A percentile compares a stretch with the other conserved stretches of the same genome.
Conservation (phyloP, 2,329 filamentous ascomycete genomes). For the Fusarium keratoplasticum region DNA sequence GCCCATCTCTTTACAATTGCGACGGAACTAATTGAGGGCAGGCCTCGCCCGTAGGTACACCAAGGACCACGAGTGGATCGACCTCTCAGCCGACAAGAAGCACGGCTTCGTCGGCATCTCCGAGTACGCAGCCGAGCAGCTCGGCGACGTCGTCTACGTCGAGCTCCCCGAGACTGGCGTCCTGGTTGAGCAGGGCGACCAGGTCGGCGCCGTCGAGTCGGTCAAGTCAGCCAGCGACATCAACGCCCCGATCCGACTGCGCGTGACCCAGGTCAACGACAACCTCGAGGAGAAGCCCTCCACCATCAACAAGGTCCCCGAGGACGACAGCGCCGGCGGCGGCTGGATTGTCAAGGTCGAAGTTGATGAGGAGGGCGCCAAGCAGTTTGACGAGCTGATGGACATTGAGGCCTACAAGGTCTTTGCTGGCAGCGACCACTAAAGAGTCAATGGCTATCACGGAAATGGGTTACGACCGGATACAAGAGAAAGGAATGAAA, state of each 20-base stretch:
- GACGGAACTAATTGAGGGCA: constrained; percentile 1
- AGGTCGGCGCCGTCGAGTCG: constrained; percentile 94
- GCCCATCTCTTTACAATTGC: neutral
- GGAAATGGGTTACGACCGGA: neutral
- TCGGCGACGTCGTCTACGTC: constrained; percentile 97
- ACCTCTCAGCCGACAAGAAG: constrained; percentile 84
- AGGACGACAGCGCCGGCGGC: constrained; percentile 78
- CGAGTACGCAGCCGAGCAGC: constrained; percentile 87
- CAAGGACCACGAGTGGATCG: constrained; percentile 98
- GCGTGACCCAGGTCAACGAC: constrained; percentile 78
- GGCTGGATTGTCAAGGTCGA: constrained; percentile 95
- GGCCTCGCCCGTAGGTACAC: constrained; percentile 86
- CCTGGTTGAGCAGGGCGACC: constrained; percentile 79
- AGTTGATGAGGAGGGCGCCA: constrained; percentile 72
- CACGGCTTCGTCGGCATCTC: constrained; percentile 88
- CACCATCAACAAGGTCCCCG: constrained; percentile 89
- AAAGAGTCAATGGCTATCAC: constrained; percentile 3
- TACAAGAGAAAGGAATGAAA: constrained; percentile 13
- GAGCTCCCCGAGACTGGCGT: constrained; percentile 82
- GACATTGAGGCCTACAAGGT: constrained; percentile 80
- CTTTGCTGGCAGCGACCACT: constrained; percentile 68
- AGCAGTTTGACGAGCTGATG: constrained; percentile 83
- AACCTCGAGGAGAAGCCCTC: constrained; percentile 85
- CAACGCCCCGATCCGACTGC: constrained; percentile 86
- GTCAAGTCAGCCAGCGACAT: constrained; percentile 99